These are phyloP conservation scores for Glycine soja DNA, from an alignment of 306 rosid species.

Conservation along the genomic window DNA sequence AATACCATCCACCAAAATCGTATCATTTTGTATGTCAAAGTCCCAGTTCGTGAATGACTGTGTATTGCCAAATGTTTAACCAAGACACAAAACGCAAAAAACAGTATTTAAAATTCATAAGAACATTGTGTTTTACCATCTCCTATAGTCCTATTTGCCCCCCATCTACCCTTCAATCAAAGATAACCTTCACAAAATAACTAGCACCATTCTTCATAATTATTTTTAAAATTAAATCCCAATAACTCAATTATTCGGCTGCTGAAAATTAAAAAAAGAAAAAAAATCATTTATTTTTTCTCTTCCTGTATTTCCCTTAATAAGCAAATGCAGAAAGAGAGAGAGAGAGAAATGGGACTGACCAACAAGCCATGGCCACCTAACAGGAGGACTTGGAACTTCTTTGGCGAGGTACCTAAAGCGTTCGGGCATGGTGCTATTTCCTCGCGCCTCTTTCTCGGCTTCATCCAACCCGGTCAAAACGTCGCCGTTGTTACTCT, in stretches of 20 bases:
- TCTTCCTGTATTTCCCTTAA: no score
- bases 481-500: slow-evolving; percentile 23
- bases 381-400: slow-evolving; percentile 73
- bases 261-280: no score
- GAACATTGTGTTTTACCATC: background rate
- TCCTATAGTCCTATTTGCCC: background rate
- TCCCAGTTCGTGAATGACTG: background rate
- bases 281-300: no score
- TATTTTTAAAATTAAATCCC: background rate
- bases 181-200: background rate
- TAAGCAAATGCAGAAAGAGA: no score
- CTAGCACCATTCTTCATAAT: background rate
- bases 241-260: background rate
- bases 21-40: slow-evolving; percentile 10
- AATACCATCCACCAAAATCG: background rate
- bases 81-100: background rate
- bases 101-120: background rate
- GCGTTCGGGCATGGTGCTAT: slow-evolving; percentile 82
- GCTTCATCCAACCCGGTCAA: slow-evolving; percentile 53
- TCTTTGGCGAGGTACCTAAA: slow-evolving; percentile 73
- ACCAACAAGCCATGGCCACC: slow-evolving; percentile 94
- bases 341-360: background rate
- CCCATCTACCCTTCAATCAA: background rate
- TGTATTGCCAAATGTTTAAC: slow-evolving; percentile 10
- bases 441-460: slow-evolving; percentile 63